phyloP scores from a whole-genome alignment of 1,284 basidiomycete species.

The Megacollybia platyphylla region DNA sequence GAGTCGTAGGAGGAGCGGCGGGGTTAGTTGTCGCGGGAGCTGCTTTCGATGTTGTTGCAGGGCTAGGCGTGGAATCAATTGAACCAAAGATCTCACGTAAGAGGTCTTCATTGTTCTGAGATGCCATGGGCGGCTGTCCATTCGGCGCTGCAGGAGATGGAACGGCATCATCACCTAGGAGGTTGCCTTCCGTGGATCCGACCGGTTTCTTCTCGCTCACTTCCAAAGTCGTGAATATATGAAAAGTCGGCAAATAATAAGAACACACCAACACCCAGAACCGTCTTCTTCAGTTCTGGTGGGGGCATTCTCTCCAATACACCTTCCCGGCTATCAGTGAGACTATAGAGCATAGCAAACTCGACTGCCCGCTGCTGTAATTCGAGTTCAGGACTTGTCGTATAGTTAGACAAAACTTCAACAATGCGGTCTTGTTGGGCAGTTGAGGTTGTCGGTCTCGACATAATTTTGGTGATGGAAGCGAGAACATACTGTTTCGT shows the following conservation, averaged over 20 bases:
- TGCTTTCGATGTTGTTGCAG: constrained; percentile 24
- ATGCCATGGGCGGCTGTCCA: constrained; percentile 23
- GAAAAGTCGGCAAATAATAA: not conserved
- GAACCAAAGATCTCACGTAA: constrained; percentile 90
- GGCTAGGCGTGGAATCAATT: constrained; percentile 21
- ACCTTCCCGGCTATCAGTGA: constrained; percentile 72
- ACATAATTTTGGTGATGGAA: constrained; percentile 82
- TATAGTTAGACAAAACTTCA: constrained; percentile 66
- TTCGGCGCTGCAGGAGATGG: constrained; percentile 14
- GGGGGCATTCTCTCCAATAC: constrained; percentile 98
- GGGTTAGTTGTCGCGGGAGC: constrained; percentile 22
- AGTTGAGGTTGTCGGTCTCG: constrained; percentile 52
- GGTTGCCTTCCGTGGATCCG: constrained; percentile 68
- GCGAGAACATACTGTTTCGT: constrained; percentile 90
- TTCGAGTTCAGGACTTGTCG: constrained; percentile 84
- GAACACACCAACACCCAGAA: constrained; percentile 75
- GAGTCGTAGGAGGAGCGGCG: constrained; percentile 26
- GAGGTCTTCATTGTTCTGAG: constrained; percentile 77
- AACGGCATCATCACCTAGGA: constrained; percentile 59
- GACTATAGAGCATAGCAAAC: constrained; percentile 73
- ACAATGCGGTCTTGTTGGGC: constrained; percentile 70
- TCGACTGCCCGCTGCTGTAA: constrained; percentile 95
- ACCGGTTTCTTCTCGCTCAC: constrained; percentile 92
- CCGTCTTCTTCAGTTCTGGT: constrained; percentile 89
- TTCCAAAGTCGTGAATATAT: constrained; percentile 14